Evolutionary conservation across 129 eudicot species (phyloP).

Genomic region (Pulicaria dysenterica): DNA sequence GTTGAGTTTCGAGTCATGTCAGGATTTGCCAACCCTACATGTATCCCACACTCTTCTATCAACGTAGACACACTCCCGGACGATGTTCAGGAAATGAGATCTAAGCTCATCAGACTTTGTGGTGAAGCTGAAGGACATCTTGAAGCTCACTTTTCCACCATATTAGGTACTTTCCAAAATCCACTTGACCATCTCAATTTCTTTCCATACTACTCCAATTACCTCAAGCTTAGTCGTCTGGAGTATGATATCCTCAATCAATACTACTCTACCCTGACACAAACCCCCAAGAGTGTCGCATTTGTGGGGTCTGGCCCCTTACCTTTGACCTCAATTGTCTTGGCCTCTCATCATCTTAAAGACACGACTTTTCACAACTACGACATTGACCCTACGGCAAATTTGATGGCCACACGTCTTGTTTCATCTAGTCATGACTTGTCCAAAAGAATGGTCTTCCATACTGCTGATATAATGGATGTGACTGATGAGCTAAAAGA

Average conservation of each 20-base stretch:
- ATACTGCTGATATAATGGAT: conserved; percentile 53
- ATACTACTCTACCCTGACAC: too few relatives aligned
- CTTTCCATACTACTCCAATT: too few relatives aligned
- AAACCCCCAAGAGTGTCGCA: conserved; percentile 39
- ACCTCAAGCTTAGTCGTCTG: too few relatives aligned
- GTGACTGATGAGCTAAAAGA: conserved; percentile 45
- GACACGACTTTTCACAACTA: conserved; percentile 60
- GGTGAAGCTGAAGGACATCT: too few relatives aligned
- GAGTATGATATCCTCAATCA: too few relatives aligned
- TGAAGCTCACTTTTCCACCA: too few relatives aligned
- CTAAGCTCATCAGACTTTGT: background rate
- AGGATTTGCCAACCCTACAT: too few relatives aligned
- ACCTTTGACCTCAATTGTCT: conserved; percentile 21
- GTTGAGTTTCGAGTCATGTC: too few relatives aligned
- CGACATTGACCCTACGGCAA: conserved; percentile 64
- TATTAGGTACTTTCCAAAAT: too few relatives aligned
- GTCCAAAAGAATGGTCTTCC: conserved; percentile 58
- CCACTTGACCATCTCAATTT: too few relatives aligned
- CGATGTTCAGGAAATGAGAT: background rate
- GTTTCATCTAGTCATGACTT: conserved; percentile 51
- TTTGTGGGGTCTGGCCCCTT: conserved; percentile 50
- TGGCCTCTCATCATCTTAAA: conserved; percentile 53
- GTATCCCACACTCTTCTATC: background rate
- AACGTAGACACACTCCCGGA: background rate
- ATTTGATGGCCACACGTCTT: conserved; percentile 53